Evolutionary conservation across 208 protist genomes (phyloP).

Genomic region (Angomonas desouzai): DNA sequence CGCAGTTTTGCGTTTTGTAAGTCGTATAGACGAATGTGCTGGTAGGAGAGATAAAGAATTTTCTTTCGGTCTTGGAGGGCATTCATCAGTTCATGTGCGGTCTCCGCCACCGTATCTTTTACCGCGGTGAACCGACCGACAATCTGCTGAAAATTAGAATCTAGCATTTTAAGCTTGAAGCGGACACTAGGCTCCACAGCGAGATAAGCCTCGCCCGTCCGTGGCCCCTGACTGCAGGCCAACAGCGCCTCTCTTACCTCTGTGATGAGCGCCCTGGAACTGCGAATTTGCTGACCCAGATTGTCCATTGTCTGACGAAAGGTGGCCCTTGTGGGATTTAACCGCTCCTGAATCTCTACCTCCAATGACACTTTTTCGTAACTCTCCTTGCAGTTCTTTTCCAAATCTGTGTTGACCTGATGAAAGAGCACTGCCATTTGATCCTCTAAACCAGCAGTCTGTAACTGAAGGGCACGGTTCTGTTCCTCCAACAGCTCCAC

Average conservation of each 20-base stretch:
- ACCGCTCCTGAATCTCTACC: slow-evolving; percentile 73
- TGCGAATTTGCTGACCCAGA: slow-evolving; percentile 75
- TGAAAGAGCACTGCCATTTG: slow-evolving; percentile 91
- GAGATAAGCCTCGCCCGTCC: slow-evolving; percentile 66
- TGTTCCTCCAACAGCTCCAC: slow-evolving; percentile 85
- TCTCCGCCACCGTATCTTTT: slow-evolving; percentile 81
- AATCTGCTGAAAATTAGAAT: slow-evolving; percentile 88
- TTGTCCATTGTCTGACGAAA: slow-evolving; percentile 91
- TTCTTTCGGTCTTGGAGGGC: slow-evolving; percentile 88
- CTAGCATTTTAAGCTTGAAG: slow-evolving; percentile 87
- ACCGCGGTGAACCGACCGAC: slow-evolving; percentile 79
- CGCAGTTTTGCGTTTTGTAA: slow-evolving; percentile 84
- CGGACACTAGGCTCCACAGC: slow-evolving; percentile 81
- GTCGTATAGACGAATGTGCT: slow-evolving; percentile 91
- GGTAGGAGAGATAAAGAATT: slow-evolving; percentile 87
- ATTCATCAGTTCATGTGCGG: slow-evolving; percentile 81
- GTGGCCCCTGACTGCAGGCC: slow-evolving; percentile 39
- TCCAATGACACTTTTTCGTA: slow-evolving; percentile 70
- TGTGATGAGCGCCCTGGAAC: slow-evolving; percentile 65
- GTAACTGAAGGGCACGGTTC: slow-evolving; percentile 75
- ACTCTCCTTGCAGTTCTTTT: slow-evolving; percentile 68
- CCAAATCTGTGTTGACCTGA: slow-evolving; percentile 78
- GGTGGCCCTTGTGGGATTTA: slow-evolving; percentile 66
- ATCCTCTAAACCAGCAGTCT: slow-evolving; percentile 82
- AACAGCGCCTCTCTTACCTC: slow-evolving; percentile 71